These are phyloP conservation scores for Aspergillus pseudotamarii DNA, from an alignment of 2,329 filamentous ascomycete species.

Conservation along the genomic window DNA sequence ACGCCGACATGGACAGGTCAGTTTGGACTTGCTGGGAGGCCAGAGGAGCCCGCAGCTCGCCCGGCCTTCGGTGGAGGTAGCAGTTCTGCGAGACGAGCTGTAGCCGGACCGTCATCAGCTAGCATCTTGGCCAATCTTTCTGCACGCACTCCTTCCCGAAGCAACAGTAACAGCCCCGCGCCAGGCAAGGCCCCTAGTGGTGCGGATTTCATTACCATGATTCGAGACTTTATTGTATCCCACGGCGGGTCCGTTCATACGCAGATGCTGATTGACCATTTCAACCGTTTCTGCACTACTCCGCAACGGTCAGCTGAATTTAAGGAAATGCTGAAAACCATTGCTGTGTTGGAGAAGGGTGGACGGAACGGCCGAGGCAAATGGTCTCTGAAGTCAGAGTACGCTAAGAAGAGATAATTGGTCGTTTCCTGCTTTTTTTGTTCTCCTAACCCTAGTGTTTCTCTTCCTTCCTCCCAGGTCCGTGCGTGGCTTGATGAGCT, in stretches of 20 bases:
- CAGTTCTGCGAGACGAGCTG: conserved; percentile 38
- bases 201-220: conserved; percentile 70
- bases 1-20: conserved; percentile 93
- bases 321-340: conserved; percentile 74
- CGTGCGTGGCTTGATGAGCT: neutral
- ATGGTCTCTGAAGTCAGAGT: conserved; percentile 65
- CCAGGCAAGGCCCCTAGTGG: conserved; percentile 47
- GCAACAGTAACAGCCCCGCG: conserved; percentile 46
- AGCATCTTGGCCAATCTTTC: conserved; percentile 45
- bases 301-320: conserved; percentile 74
- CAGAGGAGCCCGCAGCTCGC: conserved; percentile 54
- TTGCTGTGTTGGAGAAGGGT: conserved; percentile 70
- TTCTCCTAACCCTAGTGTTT: neutral
- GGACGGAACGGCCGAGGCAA: conserved; percentile 52
- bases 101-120: conserved; percentile 43
- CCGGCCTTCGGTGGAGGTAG: conserved; percentile 47
- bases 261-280: conserved; percentile 87
- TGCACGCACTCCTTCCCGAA: conserved; percentile 27
- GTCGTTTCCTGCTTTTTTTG: neutral
- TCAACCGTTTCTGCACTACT: conserved; percentile 76
- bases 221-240: conserved; percentile 74
- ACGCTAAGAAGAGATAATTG: conserved; percentile 28
- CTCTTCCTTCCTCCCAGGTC: neutral
- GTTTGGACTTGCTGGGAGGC: conserved; percentile 74
- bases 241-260: conserved; percentile 80